Conservation (phyloP, 108 stramenopile genomes). For the Skeletonema potamos region DNA sequence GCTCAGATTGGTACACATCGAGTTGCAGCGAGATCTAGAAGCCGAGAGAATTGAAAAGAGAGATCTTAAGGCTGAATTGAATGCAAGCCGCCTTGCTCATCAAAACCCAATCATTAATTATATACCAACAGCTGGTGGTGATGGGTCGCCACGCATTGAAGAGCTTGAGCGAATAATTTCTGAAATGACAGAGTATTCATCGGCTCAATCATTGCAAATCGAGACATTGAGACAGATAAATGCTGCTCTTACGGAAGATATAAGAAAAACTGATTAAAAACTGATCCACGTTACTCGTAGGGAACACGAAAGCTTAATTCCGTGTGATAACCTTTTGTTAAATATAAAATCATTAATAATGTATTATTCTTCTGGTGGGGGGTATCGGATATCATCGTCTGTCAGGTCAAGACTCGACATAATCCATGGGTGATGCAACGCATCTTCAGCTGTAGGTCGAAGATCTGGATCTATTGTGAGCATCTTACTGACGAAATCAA, state of each 20-base stretch:
- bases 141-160: slow-evolving; percentile 40
- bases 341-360: neutral
- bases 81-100: slow-evolving; percentile 55
- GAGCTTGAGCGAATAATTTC: slow-evolving; percentile 75
- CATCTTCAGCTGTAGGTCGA: slow-evolving; percentile 78
- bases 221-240: slow-evolving; percentile 79
- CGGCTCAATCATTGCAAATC: slow-evolving; percentile 83
- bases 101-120: slow-evolving; percentile 39
- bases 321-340: neutral
- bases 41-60: slow-evolving; percentile 44
- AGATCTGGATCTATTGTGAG: slow-evolving; percentile 82
- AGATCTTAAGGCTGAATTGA: slow-evolving; percentile 52
- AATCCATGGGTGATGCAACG: slow-evolving; percentile 88
- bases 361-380: slow-evolving; percentile 27
- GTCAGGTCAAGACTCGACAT: slow-evolving; percentile 67
- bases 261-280: neutral
- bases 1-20: slow-evolving; percentile 39
- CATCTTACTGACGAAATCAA: slow-evolving; percentile 77
- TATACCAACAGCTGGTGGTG: slow-evolving; percentile 13
- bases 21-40: slow-evolving; percentile 16
- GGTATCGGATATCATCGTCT: slow-evolving; percentile 80
- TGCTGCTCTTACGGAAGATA: slow-evolving; percentile 58
- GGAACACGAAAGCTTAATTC: neutral
- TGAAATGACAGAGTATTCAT: slow-evolving; percentile 74
- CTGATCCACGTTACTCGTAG: no score